These are phyloP conservation scores for Malassezia dermatis DNA, from an alignment of 1,284 basidiomycete species.

Conservation along the genomic window DNA sequence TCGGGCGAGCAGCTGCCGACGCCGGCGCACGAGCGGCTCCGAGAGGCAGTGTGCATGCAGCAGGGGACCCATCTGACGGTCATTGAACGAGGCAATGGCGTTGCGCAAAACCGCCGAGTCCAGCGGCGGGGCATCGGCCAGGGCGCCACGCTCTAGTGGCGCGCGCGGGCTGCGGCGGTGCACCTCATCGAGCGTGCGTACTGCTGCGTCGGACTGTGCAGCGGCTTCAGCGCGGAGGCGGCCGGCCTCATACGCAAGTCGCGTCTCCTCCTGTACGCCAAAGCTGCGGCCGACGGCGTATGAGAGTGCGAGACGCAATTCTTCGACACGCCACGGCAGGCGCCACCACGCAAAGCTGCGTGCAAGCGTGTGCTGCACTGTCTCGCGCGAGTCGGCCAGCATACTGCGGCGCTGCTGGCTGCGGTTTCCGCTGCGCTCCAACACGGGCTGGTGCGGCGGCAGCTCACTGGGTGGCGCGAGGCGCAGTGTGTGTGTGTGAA, in stretches of 20 bases:
- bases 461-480: constrained; percentile 16
- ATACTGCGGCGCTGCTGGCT: not conserved
- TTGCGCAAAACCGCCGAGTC: constrained; percentile 25
- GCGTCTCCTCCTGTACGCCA: constrained; percentile 26
- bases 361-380: constrained; percentile 25
- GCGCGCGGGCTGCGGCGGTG: not conserved
- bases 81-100: constrained; percentile 19
- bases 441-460: constrained; percentile 16
- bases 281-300: constrained; percentile 25
- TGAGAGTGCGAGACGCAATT: constrained; percentile 32
- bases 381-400: constrained; percentile 10
- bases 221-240: constrained; percentile 22
- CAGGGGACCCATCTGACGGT: constrained; percentile 20
- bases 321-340: constrained; percentile 36
- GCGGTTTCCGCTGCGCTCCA: constrained; percentile 14
- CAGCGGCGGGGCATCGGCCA: constrained; percentile 9
- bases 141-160: constrained; percentile 1
- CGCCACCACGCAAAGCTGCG: constrained; percentile 37
- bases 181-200: constrained; percentile 18
- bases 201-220: constrained; percentile 13
- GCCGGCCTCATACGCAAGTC: constrained; percentile 31
- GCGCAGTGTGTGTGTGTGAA: constrained; percentile 5
- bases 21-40: constrained; percentile 25
- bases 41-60: constrained; percentile 24
- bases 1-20: constrained; percentile 24